A percentile compares a stretch with the other conserved stretches of the same genome.
phyloP scores from a whole-genome alignment of 2,329 filamentous ascomycete genomes.

The Colletotrichum sublineola region DNA sequence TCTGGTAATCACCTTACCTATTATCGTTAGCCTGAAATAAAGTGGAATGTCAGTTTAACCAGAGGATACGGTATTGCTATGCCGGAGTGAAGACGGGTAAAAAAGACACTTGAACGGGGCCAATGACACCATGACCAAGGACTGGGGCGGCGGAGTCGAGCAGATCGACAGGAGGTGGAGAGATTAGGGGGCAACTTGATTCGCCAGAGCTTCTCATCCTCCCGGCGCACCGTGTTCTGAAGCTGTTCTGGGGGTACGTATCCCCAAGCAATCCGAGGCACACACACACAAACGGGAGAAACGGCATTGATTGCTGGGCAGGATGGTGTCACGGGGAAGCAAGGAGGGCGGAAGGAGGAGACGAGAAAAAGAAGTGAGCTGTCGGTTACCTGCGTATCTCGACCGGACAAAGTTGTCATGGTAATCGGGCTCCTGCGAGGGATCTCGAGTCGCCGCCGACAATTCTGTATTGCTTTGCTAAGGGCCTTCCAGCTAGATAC shows the following conservation, averaged over 20 bases:
- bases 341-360: not conserved
- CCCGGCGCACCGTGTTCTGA: not conserved
- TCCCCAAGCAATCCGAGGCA: not conserved
- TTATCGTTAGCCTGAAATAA: no score
- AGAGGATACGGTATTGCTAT: no score
- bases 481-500: not conserved
- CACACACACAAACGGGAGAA: constrained; percentile 2
- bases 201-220: not conserved
- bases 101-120: constrained; percentile 1
- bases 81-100: not conserved
- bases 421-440: not conserved
- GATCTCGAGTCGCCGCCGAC: not conserved
- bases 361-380: not conserved
- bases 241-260: not conserved
- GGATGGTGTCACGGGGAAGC: not conserved
- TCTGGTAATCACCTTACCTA: no score
- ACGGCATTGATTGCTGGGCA: constrained; percentile 2
- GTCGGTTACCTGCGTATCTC: not conserved
- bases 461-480: not conserved
- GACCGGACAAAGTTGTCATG: not conserved
- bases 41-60: no score
- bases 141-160: constrained; percentile 31
- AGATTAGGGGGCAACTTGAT: not conserved
- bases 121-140: constrained; percentile 35
- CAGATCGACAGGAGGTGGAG: constrained; percentile 41